Percentiles rank a stretch among this genome's conserved stretches.
These are phyloP conservation scores for Cryptosporidium meleagridis DNA, from an alignment of 169 alveolate genomes.

Conservation along the genomic window DNA sequence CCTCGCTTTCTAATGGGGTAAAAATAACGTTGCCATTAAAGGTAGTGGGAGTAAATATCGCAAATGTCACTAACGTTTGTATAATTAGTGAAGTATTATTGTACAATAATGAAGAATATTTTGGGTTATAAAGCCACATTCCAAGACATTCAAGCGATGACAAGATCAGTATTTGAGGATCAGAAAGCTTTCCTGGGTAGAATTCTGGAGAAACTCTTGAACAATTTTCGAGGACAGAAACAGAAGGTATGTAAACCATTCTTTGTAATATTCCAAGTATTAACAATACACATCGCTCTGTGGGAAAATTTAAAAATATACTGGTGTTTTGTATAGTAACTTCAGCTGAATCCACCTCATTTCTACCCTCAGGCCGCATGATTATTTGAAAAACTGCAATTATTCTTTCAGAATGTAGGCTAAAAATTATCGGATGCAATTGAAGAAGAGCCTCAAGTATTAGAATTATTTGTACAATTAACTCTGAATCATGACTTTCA, in stretches of 20 bases:
- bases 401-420: constrained; percentile 58
- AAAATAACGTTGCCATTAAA: constrained; percentile 29
- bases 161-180: constrained; percentile 53
- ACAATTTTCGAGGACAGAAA: constrained; percentile 10
- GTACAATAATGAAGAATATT: constrained; percentile 30
- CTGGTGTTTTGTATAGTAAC: too few species aligned
- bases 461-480: background rate
- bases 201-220: constrained; percentile 35
- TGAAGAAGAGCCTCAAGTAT: constrained; percentile 46
- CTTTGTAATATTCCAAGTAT: constrained; percentile 66
- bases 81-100: constrained; percentile 50
- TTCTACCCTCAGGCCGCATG: constrained; percentile 21
- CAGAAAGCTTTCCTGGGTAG: constrained; percentile 64
- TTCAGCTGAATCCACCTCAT: background rate
- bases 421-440: constrained; percentile 59
- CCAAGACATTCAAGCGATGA: constrained; percentile 71
- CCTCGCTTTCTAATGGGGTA: constrained; percentile 21
- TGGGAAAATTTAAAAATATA: background rate
- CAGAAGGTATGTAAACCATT: constrained; percentile 69
- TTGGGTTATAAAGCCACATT: constrained; percentile 68
- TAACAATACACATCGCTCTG: background rate
- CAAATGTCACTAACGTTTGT: constrained; percentile 64
- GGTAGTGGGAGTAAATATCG: constrained; percentile 59
- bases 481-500: background rate
- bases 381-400: constrained; percentile 52